Evolutionary conservation across 2,329 filamentous ascomycete genomes (phyloP).

Genomic region (Phyllosticta paracitricarpa): DNA sequence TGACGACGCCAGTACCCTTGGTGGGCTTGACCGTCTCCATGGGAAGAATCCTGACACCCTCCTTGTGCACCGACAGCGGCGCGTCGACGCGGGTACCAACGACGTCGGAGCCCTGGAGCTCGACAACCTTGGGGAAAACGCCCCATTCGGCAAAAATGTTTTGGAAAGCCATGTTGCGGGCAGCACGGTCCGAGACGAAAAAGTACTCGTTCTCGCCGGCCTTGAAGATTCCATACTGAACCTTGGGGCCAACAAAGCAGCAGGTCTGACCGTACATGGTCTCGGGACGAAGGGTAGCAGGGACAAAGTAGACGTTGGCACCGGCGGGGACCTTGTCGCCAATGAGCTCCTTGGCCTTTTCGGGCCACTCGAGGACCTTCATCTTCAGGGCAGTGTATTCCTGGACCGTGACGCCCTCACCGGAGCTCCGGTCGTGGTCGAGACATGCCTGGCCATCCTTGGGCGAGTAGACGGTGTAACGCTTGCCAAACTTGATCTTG

Average conservation of each 20-base stretch:
- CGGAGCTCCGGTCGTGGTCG: conserved; percentile 74
- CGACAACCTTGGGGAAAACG: conserved; percentile 61
- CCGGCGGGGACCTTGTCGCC: conserved; percentile 68
- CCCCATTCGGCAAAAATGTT: conserved; percentile 72
- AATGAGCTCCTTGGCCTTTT: conserved; percentile 60
- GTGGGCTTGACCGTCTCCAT: conserved; percentile 90
- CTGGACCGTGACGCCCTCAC: conserved; percentile 74
- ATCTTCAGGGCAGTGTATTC: conserved; percentile 92
- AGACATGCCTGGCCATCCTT: conserved; percentile 84
- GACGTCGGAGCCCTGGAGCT: conserved; percentile 67
- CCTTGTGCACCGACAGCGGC: conserved; percentile 69
- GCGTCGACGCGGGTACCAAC: conserved; percentile 85
- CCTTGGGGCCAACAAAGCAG: conserved; percentile 86
- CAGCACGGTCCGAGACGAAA: conserved; percentile 70
- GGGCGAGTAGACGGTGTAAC: conserved; percentile 87
- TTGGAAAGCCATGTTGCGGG: conserved; percentile 95
- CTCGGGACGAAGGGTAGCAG: conserved; percentile 86
- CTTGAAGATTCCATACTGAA: conserved; percentile 83
- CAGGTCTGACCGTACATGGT: conserved; percentile 98
- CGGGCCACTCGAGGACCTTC: conserved; percentile 81
- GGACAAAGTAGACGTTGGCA: conserved; percentile 77
- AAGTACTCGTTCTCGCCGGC: conserved; percentile 60
- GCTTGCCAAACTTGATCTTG: conserved; percentile 88
- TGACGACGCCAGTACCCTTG: conserved; percentile 95
- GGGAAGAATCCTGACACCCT: conserved; percentile 78